Percentiles rank a stretch among this genome's conserved stretches.
Evolutionary conservation across 495 filamentous ascomycete species (phyloP).

Genomic region (Aspergillus hancockii): DNA sequence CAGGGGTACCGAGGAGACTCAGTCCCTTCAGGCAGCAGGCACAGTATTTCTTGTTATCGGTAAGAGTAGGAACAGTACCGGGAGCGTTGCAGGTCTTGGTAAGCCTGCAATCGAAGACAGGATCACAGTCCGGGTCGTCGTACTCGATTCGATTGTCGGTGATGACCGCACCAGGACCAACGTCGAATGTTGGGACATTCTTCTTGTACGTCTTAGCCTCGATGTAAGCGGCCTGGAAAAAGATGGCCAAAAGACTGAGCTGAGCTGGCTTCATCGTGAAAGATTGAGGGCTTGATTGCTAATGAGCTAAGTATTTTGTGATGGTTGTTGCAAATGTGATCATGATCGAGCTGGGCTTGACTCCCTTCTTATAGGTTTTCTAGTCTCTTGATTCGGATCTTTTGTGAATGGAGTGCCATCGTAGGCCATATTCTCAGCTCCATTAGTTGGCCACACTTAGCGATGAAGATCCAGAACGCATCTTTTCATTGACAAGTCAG

Average conservation of each 20-base stretch:
- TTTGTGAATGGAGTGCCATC: not conserved
- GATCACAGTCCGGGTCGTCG: constrained; percentile 4
- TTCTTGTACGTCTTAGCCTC: not conserved
- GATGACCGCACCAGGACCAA: constrained; percentile 2
- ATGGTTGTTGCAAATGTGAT: not conserved
- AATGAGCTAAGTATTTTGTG: not conserved
- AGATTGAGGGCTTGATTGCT: not conserved
- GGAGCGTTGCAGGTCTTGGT: not conserved
- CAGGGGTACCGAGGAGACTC: constrained; percentile 8
- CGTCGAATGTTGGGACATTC: not conserved
- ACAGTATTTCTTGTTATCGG: constrained; percentile 1
- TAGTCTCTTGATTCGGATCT: not conserved
- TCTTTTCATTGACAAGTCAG: not conserved
- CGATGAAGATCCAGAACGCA: not conserved
- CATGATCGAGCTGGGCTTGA: not conserved
- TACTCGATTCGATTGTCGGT: constrained; percentile 2
- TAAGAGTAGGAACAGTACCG: constrained; percentile 5
- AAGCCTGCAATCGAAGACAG: not conserved
- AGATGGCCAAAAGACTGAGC: not conserved
- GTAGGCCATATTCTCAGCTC: not conserved
- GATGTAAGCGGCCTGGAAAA: constrained; percentile 3
- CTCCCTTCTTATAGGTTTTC: not conserved
- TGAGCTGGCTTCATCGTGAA: not conserved
- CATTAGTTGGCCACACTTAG: not conserved
- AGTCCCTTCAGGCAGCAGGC: constrained; percentile 3